A percentile compares a stretch with the other conserved stretches of the same genome.
Conservation (phyloP, 139 green algal species). For the Micractinium sp. region DNA sequence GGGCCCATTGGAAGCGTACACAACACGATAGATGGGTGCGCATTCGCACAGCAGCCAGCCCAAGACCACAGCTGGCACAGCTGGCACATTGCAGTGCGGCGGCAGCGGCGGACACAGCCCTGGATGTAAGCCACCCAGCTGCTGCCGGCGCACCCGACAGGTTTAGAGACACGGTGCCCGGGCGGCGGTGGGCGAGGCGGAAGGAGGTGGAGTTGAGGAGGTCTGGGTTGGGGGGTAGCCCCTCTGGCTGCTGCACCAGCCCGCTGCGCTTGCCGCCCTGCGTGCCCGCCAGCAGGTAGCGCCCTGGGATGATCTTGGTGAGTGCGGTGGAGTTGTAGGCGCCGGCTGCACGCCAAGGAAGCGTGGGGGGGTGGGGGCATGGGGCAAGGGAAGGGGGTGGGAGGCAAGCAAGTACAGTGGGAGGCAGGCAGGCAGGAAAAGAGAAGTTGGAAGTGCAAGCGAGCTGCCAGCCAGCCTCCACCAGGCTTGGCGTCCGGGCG, state of each 20-base stretch:
- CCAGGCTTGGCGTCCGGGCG: no score
- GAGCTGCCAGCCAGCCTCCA: no score
- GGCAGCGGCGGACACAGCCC: no score
- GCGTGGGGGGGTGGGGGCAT: neutral
- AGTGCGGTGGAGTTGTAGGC: constrained; percentile 9
- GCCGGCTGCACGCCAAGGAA: neutral
- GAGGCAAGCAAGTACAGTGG: neutral
- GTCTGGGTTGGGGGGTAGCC: constrained; percentile 53
- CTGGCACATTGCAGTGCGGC: no score
- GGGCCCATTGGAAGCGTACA: neutral
- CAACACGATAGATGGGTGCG: no score
- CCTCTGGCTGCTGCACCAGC: constrained; percentile 50
- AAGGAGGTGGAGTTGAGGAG: constrained; percentile 48
- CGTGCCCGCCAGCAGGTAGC: constrained; percentile 36
- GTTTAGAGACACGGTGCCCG: constrained; percentile 70
- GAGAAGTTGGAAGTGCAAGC: neutral
- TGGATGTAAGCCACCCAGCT: no score
- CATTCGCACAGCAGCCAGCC: neutral
- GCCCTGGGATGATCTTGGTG: constrained; percentile 28
- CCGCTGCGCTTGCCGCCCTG: constrained; percentile 60
- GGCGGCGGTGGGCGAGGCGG: constrained; percentile 55
- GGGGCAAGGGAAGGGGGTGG: neutral
- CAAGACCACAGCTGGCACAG: neutral
- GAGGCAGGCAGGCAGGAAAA: neutral
- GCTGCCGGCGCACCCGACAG: constrained; percentile 37